A percentile compares a stretch with the other conserved stretches of the same genome.
These are phyloP conservation scores for Colletotrichum australisinense DNA, from an alignment of 2,329 filamentous ascomycete genomes.

Conservation along the genomic window DNA sequence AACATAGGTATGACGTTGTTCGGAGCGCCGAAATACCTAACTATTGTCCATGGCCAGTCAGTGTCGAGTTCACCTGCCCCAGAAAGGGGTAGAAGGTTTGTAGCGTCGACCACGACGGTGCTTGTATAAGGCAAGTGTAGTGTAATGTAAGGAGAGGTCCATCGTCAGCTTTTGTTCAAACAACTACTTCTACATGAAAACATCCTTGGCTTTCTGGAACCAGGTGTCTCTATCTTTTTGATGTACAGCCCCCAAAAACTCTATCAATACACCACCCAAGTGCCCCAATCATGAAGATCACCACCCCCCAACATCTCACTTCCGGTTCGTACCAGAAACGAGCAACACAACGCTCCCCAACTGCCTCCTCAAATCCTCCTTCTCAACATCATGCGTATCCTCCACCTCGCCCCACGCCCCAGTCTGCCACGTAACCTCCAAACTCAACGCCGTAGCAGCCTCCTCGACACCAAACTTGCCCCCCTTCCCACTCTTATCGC, in stretches of 20 bases:
- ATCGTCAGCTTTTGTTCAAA: background rate
- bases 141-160: too few relatives aligned
- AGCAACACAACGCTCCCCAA: conserved; percentile 88
- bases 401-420: conserved; percentile 96
- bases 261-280: background rate
- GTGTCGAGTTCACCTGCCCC: too few relatives aligned
- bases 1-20: too few relatives aligned
- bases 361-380: conserved; percentile 88
- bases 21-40: too few relatives aligned
- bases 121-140: too few relatives aligned
- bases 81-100: too few relatives aligned
- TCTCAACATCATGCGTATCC: conserved; percentile 96
- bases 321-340: conserved; percentile 69
- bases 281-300: background rate
- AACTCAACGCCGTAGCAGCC: conserved; percentile 79
- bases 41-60: too few relatives aligned
- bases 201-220: too few relatives aligned
- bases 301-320: background rate
- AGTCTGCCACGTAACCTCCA: conserved; percentile 93
- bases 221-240: background rate
- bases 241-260: background rate
- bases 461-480: conserved; percentile 81
- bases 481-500: conserved; percentile 36
- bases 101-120: too few relatives aligned
- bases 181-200: background rate